Evolutionary conservation across 257 asterid genomes (phyloP).

Genomic region (Leonotis leonurus): DNA sequence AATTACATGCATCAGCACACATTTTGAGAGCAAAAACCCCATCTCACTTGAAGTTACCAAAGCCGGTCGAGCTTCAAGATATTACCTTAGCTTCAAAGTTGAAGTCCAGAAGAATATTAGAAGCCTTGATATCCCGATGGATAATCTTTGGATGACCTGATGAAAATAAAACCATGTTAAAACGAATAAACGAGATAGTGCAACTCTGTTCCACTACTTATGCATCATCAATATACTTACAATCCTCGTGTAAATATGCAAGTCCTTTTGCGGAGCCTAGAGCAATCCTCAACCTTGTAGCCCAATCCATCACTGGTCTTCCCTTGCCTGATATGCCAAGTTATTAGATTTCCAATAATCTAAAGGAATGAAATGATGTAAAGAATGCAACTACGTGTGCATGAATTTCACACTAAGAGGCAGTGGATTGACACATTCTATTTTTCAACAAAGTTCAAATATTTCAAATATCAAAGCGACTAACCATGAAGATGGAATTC

Average conservation of each 20-base stretch:
- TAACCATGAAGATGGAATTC: conserved; percentile 79
- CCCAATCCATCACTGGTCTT: conserved; percentile 51
- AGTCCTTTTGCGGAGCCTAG: conserved; percentile 58
- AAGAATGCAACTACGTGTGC: no score
- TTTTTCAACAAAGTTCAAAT: not conserved
- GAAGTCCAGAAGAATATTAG: conserved; percentile 78
- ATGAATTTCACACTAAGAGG: no score
- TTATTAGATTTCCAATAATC: not conserved
- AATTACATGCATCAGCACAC: conserved; percentile 7
- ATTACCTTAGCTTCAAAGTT: conserved; percentile 85
- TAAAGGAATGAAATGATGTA: not conserved
- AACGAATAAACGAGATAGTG: not conserved
- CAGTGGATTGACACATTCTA: not conserved
- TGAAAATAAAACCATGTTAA: not conserved
- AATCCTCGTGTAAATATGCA: conserved; percentile 56
- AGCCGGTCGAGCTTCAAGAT: not conserved
- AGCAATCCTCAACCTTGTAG: conserved; percentile 44
- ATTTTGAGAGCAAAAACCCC: not conserved
- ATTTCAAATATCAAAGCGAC: conserved; percentile 8
- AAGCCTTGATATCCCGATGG: conserved; percentile 88
- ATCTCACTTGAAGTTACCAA: not conserved
- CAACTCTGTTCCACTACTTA: not conserved
- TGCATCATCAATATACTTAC: conserved; percentile 27
- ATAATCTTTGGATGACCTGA: conserved; percentile 91
- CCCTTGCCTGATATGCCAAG: conserved; percentile 28